Conservation (phyloP, 345 rosid species). For the Gossypium mustelinum region DNA sequence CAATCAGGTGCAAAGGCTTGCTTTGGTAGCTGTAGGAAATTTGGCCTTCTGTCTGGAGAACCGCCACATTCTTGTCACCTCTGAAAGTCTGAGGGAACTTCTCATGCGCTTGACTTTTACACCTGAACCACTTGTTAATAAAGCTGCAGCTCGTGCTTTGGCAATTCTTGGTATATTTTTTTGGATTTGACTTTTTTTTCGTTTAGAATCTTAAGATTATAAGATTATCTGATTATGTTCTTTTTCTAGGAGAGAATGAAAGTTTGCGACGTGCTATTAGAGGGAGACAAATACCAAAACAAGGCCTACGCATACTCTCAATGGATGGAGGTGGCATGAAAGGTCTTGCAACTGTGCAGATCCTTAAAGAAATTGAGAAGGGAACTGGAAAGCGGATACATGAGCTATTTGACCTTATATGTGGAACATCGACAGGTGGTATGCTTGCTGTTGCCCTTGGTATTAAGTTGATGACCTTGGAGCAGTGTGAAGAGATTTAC, state of each 20-base stretch:
- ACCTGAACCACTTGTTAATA: conserved; percentile 76
- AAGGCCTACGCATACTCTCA: conserved; percentile 91
- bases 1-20: conserved; percentile 79
- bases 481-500: conserved; percentile 91
- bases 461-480: conserved; percentile 84
- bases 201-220: background rate
- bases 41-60: conserved; percentile 91
- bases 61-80: conserved; percentile 73
- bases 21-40: conserved; percentile 90
- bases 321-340: conserved; percentile 99
- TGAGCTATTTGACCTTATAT: conserved; percentile 92
- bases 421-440: conserved; percentile 99
- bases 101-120: conserved; percentile 74
- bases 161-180: conserved; percentile 83
- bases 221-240: background rate
- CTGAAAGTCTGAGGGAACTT: conserved; percentile 93
- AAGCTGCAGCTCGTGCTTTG: conserved; percentile 97
- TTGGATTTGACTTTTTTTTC: conserved; percentile 6
- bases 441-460: conserved; percentile 97
- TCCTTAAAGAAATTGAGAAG: conserved; percentile 95
- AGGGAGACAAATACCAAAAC: conserved; percentile 86
- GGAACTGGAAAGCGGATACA: conserved; percentile 95
- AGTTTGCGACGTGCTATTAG: conserved; percentile 78
- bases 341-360: conserved; percentile 93
- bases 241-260: conserved; percentile 85